Evolutionary conservation across 352 stramenopile species (phyloP), one percentile per base, ranked within the genome.

Genomic region (Pythium grandisporangium): DNA sequence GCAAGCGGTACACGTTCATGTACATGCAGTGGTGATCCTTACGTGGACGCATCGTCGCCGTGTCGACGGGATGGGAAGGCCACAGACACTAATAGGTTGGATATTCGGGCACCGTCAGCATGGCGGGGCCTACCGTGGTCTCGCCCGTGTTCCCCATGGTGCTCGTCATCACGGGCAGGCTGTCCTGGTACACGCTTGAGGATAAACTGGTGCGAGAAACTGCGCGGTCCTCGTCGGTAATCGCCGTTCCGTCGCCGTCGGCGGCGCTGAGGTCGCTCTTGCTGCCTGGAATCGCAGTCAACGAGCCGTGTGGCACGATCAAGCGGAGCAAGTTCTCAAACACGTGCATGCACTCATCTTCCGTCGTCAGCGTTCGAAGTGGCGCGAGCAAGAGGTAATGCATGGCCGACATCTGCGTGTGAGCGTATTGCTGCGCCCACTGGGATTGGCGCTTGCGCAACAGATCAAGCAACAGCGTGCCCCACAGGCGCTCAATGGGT

Each of bases 301-400:
- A 40, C 19, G 25, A 56, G 20, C 64, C 69, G 6, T 62, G 56
- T 6, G 66, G 57, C 4, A 74, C 48, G 22, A 82, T 70, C 19
- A 84, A 56, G 6, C 58, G 66, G 23, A 84, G 37, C 29, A 84
- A 38, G 8, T 55, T 64, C 29, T 80, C 57, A 26, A 84, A 84
- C n/a, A 68, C 51, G 3, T 58, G 60, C 1, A 69, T 36, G n/a
- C 71, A 84, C 0, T 55, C 42, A 2, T 45, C 21, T 1, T 68
- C 54, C 8, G 55, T 60, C 1, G 24, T 45, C 16, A 70, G 43
- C 6, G 51, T 37, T 14, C 7, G 55, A 45, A 35, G 58, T 33
- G 20, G 39, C 2, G 5, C 43, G 26, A 43, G 37, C 32, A 14
- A 50, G 24, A 34, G 38, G 29, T 46, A 54, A 8, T 47, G 30